Base-by-base conservation (phyloP, 2,329 filamentous ascomycete species). In the Botrytis cinerea region DNA sequence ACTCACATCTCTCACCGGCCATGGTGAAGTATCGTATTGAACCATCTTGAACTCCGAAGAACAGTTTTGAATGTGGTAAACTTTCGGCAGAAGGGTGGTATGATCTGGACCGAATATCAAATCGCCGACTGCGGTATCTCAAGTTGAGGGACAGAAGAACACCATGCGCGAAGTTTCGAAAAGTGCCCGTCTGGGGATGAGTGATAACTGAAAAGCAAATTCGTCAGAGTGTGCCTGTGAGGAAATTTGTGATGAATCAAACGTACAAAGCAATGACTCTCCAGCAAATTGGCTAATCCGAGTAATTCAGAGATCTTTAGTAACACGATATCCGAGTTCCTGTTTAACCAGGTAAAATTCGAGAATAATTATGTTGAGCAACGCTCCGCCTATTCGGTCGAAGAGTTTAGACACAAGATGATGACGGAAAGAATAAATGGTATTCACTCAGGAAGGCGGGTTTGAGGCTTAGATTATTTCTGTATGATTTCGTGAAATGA, bases 1-100 rank as follows among this genome's bases (percentile, higher is more conserved):
- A 73, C 84, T 80, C 78, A 86, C 85, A 78, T 87, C 85, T 77
- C 83, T 81, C 75, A 85, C 80, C 38, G 87, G 87, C 88, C 88
- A 90, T 80, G 82, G 60, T 54, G 70, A 80, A 32, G 78, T 80
- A 71, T 83, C 80, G 45, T 83, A 82, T 70, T 81, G 77, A 43
- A 81, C 80, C 86, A 88, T 87, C 48, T 77, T 78, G 76, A 72
- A 68, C 57, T 46, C 25, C 25, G 7, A 38, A 63, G 40, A 45
- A 32, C 25, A 48, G 38, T 32, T 25, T 45, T 51, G n/a, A 28
- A 40, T 40, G 22, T 54, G 45, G 32, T 35, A 40, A 10, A 62
- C 4, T 67, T 54, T 32, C 38, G 28, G 62, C 25, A 59, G 51
- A 62, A n/a, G 59, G 62, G 64, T 60, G 18, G 40, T 60, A 38